phyloP scores from a whole-genome alignment of 2,329 filamentous ascomycete species.

The Xylaria sp. region DNA sequence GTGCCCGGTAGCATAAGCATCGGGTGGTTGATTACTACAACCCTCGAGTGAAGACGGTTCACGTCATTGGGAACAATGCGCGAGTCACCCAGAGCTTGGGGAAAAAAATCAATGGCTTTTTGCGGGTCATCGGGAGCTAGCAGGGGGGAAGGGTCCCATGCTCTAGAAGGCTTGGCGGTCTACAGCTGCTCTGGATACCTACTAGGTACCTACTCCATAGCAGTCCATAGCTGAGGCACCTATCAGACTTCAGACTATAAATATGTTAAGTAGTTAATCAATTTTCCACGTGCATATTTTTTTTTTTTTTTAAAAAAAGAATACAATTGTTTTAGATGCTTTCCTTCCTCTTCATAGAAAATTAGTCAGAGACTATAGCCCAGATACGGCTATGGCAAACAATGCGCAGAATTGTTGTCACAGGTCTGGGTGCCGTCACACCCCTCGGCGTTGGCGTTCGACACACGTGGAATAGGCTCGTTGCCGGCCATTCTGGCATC shows the following conservation, averaged over 20 bases:
- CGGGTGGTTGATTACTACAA: neutral
- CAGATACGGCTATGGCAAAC: slow-evolving; percentile 47
- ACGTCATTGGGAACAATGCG: slow-evolving; percentile 32
- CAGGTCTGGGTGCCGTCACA: slow-evolving; percentile 80
- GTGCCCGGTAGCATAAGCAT: slow-evolving; percentile 3
- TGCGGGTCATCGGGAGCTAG: slow-evolving; percentile 7
- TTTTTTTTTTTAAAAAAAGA: too few species aligned
- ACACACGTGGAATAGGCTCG: slow-evolving; percentile 79
- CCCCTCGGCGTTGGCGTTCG: slow-evolving; percentile 82
- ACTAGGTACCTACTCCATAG: too few species aligned
- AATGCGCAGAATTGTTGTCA: slow-evolving; percentile 80
- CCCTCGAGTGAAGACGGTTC: slow-evolving; percentile 21
- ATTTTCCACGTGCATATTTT: too few species aligned
- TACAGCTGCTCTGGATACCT: too few species aligned
- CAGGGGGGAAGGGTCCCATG: neutral
- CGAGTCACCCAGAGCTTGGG: slow-evolving; percentile 8
- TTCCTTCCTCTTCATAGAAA: slow-evolving; percentile 1
- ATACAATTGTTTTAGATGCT: too few species aligned
- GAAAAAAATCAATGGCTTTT: slow-evolving; percentile 14
- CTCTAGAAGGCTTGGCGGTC: slow-evolving; percentile 18
- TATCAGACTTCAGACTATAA: too few species aligned
- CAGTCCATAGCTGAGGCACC: too few species aligned
- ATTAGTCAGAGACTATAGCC: neutral
- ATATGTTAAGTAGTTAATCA: neutral
- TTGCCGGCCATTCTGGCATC: slow-evolving; percentile 82